Evolutionary conservation across 768 basidiomycete genomes (phyloP).

Genomic region (Astraeus odoratus): DNA sequence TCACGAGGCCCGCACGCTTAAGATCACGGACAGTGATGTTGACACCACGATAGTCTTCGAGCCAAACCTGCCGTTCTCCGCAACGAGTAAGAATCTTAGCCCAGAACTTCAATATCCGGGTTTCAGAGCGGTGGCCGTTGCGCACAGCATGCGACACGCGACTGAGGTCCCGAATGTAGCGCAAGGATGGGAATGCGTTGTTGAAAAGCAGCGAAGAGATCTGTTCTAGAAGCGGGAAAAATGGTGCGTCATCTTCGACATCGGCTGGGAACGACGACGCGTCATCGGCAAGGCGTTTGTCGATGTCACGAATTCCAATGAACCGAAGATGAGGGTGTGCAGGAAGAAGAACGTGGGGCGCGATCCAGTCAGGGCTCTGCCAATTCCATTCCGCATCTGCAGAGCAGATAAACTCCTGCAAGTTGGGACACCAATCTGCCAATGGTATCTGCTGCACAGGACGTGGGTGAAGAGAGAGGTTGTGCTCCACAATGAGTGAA

Average conservation of each 20-base stretch:
- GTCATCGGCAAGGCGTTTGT: slow-evolving; percentile 50
- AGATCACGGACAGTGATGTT: slow-evolving; percentile 53
- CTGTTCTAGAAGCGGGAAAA: slow-evolving; percentile 62
- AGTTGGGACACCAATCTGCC: slow-evolving; percentile 63
- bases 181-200: slow-evolving; percentile 56
- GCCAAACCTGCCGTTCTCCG: slow-evolving; percentile 47
- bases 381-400: slow-evolving; percentile 81
- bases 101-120: slow-evolving; percentile 43
- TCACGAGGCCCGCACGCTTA: slow-evolving; percentile 19
- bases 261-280: slow-evolving; percentile 25
- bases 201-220: slow-evolving; percentile 49
- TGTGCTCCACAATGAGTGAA: slow-evolving; percentile 60
- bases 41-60: slow-evolving; percentile 56
- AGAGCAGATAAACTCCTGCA: slow-evolving; percentile 63
- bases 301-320: slow-evolving; percentile 69
- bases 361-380: slow-evolving; percentile 75
- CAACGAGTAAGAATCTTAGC: slow-evolving; percentile 43
- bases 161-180: slow-evolving; percentile 61
- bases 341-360: slow-evolving; percentile 65
- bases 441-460: slow-evolving; percentile 38
- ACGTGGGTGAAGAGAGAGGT: slow-evolving; percentile 41
- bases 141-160: slow-evolving; percentile 51
- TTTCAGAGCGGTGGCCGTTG: slow-evolving; percentile 22
- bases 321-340: slow-evolving; percentile 54
- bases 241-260: slow-evolving; percentile 39